These are phyloP conservation scores for Euphorbia tirucalli DNA, from an alignment of 345 rosid genomes.

Conservation along the genomic window DNA sequence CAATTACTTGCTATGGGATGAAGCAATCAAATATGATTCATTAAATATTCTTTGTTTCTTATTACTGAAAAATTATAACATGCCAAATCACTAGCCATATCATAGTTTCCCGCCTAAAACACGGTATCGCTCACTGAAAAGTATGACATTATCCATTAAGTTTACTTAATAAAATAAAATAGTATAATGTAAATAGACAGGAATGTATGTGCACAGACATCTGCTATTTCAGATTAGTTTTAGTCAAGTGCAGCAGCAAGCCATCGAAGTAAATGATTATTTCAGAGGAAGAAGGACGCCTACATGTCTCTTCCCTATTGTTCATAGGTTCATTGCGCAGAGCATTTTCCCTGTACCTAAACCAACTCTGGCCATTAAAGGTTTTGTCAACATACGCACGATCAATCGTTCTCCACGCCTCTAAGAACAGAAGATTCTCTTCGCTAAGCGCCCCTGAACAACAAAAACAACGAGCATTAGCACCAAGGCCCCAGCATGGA, in stretches of 20 bases:
- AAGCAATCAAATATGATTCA: not conserved
- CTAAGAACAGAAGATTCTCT: slow-evolving; percentile 83
- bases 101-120: not conserved
- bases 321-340: slow-evolving; percentile 86
- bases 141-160: not conserved
- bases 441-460: slow-evolving; percentile 70
- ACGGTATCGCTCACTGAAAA: not conserved
- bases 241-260: slow-evolving; percentile 11
- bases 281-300: slow-evolving; percentile 4
- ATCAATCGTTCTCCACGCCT: slow-evolving; percentile 97
- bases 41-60: too few species aligned
- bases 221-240: not conserved
- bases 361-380: slow-evolving; percentile 97
- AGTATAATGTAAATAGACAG: not conserved
- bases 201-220: not conserved
- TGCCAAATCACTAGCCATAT: too few species aligned
- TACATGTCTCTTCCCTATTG: slow-evolving; percentile 86
- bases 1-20: not conserved
- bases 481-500: slow-evolving; percentile 9
- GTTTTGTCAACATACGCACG: slow-evolving; percentile 87
- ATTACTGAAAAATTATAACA: not conserved
- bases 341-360: slow-evolving; percentile 89
- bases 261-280: not conserved
- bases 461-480: slow-evolving; percentile 15
- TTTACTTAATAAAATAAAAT: not conserved